A percentile compares a stretch with the other conserved stretches of the same genome.
These are phyloP conservation scores for Fagopyrum esculentum DNA, from an alignment of 148 eudicot genomes.

Conservation along the genomic window DNA sequence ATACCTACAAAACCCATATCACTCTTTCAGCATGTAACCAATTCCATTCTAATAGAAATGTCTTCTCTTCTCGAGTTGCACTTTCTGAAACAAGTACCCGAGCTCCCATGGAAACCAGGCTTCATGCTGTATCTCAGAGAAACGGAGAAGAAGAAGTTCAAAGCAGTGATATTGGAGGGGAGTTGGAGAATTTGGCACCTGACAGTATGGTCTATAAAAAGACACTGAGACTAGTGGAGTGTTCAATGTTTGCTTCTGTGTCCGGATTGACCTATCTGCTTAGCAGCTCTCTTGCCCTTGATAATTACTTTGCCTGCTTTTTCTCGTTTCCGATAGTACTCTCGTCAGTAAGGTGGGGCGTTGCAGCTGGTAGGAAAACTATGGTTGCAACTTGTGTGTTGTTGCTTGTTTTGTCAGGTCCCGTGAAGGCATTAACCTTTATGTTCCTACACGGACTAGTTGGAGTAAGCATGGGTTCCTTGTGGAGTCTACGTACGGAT, in stretches of 20 bases:
- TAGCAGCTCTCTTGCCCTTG: constrained; percentile 80
- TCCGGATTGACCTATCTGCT: constrained; percentile 70
- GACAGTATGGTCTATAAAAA: constrained; percentile 61
- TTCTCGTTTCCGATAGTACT: constrained; percentile 86
- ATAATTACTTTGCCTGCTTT: constrained; percentile 94
- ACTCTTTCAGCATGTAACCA: constrained; percentile 8
- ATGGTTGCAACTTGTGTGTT: constrained; percentile 88
- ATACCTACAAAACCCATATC: background rate
- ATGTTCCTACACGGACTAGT: constrained; percentile 81
- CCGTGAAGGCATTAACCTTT: constrained; percentile 82
- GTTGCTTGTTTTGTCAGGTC: constrained; percentile 80
- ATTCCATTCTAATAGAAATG: constrained; percentile 6
- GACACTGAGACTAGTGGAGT: constrained; percentile 82
- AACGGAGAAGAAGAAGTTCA: background rate
- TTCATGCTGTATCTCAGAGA: background rate
- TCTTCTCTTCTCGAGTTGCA: background rate
- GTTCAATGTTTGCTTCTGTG: constrained; percentile 89
- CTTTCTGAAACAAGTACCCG: background rate
- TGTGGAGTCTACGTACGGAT: constrained; percentile 71
- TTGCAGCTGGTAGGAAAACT: constrained; percentile 89
- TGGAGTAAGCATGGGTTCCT: constrained; percentile 78
- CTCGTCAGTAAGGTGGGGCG: constrained; percentile 90
- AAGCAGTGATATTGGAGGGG: background rate
- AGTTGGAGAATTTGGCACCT: constrained; percentile 50
- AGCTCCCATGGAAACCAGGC: background rate